Conservation (phyloP, 2,329 filamentous ascomycete genomes). For the Diplodia mutila region DNA sequence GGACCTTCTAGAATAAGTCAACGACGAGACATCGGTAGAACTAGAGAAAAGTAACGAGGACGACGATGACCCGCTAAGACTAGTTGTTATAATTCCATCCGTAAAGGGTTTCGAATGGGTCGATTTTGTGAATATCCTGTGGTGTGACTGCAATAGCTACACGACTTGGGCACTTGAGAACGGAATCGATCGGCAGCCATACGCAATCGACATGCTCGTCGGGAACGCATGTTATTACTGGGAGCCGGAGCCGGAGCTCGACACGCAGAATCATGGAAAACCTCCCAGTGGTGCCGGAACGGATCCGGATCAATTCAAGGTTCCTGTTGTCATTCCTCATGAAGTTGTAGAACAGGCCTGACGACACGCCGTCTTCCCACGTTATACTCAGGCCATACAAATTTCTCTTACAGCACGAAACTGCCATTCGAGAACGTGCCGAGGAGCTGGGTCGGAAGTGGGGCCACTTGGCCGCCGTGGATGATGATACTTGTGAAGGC, state of each 20-base stretch:
- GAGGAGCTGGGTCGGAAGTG: neutral
- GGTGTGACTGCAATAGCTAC: neutral
- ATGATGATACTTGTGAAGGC: neutral
- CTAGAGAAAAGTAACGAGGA: no score
- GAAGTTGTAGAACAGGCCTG: no score
- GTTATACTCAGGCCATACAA: constrained; percentile 1
- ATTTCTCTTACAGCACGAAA: neutral
- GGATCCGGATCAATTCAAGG: neutral
- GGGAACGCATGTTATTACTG: neutral
- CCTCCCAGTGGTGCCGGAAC: neutral
- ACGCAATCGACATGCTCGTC: neutral
- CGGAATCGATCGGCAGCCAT: neutral
- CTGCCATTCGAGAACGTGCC: neutral
- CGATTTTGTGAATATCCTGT: neutral
- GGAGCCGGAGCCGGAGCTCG: neutral
- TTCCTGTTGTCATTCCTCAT: neutral
- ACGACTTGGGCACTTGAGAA: neutral
- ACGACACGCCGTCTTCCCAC: neutral
- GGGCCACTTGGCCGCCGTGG: neutral
- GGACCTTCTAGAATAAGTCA: neutral
- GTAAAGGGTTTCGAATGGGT: neutral
- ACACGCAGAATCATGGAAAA: neutral
- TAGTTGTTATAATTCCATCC: no score
- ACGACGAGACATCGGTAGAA: neutral
- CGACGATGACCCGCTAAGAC: no score